A percentile compares a stretch with the other conserved stretches of the same genome.
These are phyloP conservation scores for Fraxinus albicans DNA, from an alignment of 305 asterid genomes.

Conservation along the genomic window DNA sequence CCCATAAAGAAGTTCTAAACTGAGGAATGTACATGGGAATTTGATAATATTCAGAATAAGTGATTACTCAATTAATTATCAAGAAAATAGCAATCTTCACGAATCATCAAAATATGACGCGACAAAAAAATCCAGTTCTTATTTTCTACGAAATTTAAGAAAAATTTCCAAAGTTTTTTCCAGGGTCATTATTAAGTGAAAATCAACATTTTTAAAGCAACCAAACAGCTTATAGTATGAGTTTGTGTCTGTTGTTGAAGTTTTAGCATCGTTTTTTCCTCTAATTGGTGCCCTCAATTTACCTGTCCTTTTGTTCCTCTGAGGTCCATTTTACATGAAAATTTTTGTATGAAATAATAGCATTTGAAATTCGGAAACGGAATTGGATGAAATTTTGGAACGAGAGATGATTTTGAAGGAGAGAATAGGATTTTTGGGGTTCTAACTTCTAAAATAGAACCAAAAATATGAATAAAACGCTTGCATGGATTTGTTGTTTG, in stretches of 20 bases:
- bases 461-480: too few species aligned
- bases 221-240: slow-evolving; percentile 57
- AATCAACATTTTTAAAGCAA: slow-evolving; percentile 66
- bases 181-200: slow-evolving; percentile 71
- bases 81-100: neutral
- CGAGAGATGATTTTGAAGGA: slow-evolving; percentile 31
- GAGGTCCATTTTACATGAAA: slow-evolving; percentile 44
- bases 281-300: slow-evolving; percentile 86
- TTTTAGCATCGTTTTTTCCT: slow-evolving; percentile 63
- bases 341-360: slow-evolving; percentile 20
- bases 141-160: slow-evolving; percentile 23
- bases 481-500: too few species aligned
- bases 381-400: slow-evolving; percentile 30
- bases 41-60: too few species aligned
- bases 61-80: too few species aligned
- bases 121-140: neutral
- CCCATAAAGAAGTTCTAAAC: neutral
- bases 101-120: neutral
- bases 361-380: slow-evolving; percentile 23
- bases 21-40: too few species aligned
- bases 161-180: slow-evolving; percentile 69
- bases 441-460: too few species aligned
- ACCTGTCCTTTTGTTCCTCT: slow-evolving; percentile 66
- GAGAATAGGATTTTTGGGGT: slow-evolving; percentile 33
- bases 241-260: slow-evolving; percentile 33